phyloP scores from a whole-genome alignment of 2,329 filamentous ascomycete genomes.

The Sporothrix euskadiensis region DNA sequence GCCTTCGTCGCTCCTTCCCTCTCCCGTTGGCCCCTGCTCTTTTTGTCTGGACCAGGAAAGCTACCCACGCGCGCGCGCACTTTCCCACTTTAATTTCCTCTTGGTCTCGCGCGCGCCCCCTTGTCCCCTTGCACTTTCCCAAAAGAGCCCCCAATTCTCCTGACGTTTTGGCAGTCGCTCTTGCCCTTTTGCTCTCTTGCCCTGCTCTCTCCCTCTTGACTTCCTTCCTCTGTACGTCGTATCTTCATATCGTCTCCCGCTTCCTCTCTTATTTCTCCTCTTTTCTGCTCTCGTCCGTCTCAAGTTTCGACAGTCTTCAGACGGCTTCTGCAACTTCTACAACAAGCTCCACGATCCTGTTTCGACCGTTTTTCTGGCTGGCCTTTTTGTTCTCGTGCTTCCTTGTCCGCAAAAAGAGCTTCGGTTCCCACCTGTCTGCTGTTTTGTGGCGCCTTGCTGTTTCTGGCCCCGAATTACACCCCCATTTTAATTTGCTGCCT shows the following conservation, averaged over 20 bases:
- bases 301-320: not conserved
- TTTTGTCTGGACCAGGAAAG: conserved; percentile 18
- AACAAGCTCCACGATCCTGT: conserved; percentile 8
- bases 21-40: conserved; percentile 17
- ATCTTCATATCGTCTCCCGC: conserved; percentile 2
- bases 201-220: not conserved
- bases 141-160: not conserved
- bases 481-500: conserved; percentile 26
- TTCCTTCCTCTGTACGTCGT: not conserved
- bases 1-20: conserved; percentile 21
- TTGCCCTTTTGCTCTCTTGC: not conserved
- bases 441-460: conserved; percentile 24
- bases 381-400: not conserved
- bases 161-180: not conserved
- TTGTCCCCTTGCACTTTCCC: conserved; percentile 24
- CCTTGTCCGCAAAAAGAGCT: not conserved
- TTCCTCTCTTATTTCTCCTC: not conserved
- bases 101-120: conserved; percentile 8
- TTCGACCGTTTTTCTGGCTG: not conserved
- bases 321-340: not conserved
- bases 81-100: conserved; percentile 30
- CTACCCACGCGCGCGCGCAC: conserved; percentile 19
- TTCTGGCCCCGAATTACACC: conserved; percentile 20
- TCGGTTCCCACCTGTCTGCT: conserved; percentile 19
- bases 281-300: not conserved